Evolutionary conservation across 2,329 filamentous ascomycete genomes (phyloP).

Genomic region (Mycosphaerella sp.): DNA sequence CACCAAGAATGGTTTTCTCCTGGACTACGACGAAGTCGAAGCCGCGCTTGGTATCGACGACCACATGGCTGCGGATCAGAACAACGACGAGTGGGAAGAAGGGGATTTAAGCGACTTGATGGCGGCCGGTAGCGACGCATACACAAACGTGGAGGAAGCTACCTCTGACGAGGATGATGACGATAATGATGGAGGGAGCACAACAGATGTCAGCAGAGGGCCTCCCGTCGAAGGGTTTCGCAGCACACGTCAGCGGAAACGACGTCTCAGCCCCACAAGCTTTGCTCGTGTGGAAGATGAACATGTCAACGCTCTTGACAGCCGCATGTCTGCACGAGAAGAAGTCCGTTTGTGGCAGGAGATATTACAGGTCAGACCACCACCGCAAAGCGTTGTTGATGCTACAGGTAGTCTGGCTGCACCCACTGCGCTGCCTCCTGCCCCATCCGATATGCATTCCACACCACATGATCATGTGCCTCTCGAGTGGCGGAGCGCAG

Average conservation of each 20-base stretch:
- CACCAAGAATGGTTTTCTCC: slow-evolving; percentile 23
- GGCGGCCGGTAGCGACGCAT: slow-evolving; percentile 14
- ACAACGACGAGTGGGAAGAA: slow-evolving; percentile 16
- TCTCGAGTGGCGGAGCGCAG: no score
- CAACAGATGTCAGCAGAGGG: neutral
- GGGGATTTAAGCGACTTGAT: slow-evolving; percentile 8
- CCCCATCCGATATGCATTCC: no score
- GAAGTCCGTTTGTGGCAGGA: neutral
- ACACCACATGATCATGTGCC: no score
- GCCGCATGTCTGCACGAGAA: neutral
- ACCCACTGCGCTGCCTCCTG: no score
- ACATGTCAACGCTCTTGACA: neutral
- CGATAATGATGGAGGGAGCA: neutral
- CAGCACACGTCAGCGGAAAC: neutral
- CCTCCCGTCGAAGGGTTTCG: neutral
- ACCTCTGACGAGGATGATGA: neutral
- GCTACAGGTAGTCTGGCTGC: neutral
- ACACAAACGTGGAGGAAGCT: slow-evolving; percentile 5
- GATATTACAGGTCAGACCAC: neutral
- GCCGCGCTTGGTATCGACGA: slow-evolving; percentile 32
- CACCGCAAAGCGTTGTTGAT: neutral
- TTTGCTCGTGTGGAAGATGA: neutral
- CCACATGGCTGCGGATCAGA: slow-evolving; percentile 39
- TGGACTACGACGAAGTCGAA: slow-evolving; percentile 41
- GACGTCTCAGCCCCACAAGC: neutral